Base-by-base conservation (phyloP, 2,329 filamentous ascomycete genomes). In the Cladosporium sp. region DNA sequence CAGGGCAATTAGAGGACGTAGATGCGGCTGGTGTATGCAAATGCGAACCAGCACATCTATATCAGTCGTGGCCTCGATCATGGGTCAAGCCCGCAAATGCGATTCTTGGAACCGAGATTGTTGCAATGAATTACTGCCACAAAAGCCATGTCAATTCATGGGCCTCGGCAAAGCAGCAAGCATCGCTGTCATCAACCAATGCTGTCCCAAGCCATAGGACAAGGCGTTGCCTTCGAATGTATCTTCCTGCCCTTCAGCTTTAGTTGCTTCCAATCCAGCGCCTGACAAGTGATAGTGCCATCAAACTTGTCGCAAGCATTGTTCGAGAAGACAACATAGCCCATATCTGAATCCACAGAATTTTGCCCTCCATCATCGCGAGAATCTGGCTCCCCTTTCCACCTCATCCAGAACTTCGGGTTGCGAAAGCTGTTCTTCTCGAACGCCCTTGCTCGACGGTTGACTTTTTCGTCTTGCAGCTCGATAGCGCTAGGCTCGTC, bases 401-500 rank as follows among this genome's bases (percentile, higher is more conserved):
- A 62, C 19, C 50, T 60, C 45, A 63, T 34, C 61, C 61, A 63
- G 13, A 63, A 63, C 24, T 63, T 63, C 40, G 60, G 58, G 20
- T 52, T 56, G 39, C 61, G 60, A n/a, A 63, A 63, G 44, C 55
- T 60, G 48, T 59, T 63, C 52, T 60, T 63, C 49, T 63, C 60
- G 50, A 62, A 62, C 4, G 53, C 42, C 17, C 35, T 20, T 15
- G 53, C 50, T 36, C 56, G 51, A 4, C 53, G 51, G 20, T 59
- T 61, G 39, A 54, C 22, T 25, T 55, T 56, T 40, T 59, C 53
- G 7, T 61, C 59, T 58, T 49, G 47, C 45, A 52, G 22, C 44
- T 59, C 58, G 15, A 52, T 28, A n/a, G 47, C 47, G 15, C 44
- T 58, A 2, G 19, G 51, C 34, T 53, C 55, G 17, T 57, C 6